Evolutionary conservation across 306 rosid species (phyloP).

Genomic region (barrel medic (Medicago truncatula)): MtrunA17r5.0-ANR NC_053048.1:49161001-49161500

Average conservation of each 20-base stretch:
- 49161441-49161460: conserved; percentile 40
- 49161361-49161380: conserved; percentile 68
- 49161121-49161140: neutral
- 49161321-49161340: conserved; percentile 67
- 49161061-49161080: neutral
- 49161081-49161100: neutral
- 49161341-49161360: conserved; percentile 69
- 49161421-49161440: conserved; percentile 56
- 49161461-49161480: conserved; percentile 25
- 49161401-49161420: conserved; percentile 58
- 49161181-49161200: too few species aligned
- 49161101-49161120: neutral
- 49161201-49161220: neutral
- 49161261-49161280: neutral
- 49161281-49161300: neutral
- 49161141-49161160: neutral
- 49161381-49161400: conserved; percentile 71
- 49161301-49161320: neutral
- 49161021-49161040: neutral
- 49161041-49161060: neutral
- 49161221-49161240: conserved; percentile 6
- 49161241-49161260: neutral
- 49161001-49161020: neutral
- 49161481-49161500: conserved; percentile 33
- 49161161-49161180: neutral